These are phyloP conservation scores for Dimargaris verticillata DNA, from an alignment of 192 early-diverging fungal species.

Conservation along the genomic window DNA sequence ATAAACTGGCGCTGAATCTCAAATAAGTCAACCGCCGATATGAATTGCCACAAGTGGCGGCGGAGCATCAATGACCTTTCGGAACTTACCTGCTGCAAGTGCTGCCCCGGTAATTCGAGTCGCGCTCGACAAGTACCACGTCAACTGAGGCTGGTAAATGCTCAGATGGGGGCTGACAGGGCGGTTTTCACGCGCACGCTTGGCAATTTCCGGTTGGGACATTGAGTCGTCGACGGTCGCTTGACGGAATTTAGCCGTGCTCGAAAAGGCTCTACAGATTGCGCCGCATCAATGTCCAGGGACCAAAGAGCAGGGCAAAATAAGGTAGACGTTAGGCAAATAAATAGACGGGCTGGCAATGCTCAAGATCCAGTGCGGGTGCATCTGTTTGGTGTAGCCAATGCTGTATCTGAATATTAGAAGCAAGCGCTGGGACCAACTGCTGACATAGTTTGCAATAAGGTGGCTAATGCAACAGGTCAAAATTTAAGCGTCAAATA, in stretches of 20 bases:
- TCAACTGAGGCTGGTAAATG: slow-evolving; percentile 86
- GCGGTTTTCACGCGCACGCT: slow-evolving; percentile 36
- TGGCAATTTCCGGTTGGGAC: slow-evolving; percentile 21
- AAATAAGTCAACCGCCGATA: neutral
- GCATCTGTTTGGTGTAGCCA: no score
- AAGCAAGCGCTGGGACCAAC: no score
- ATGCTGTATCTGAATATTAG: no score
- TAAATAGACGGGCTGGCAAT: no score
- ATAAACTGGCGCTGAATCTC: neutral
- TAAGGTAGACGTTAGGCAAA: no score
- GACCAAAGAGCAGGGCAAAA: no score
- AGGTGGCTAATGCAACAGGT: no score
- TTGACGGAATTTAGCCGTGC: neutral
- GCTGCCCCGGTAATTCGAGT: slow-evolving; percentile 64
- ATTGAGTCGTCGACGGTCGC: slow-evolving; percentile 13
- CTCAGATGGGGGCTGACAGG: slow-evolving; percentile 68
- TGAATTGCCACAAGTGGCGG: neutral
- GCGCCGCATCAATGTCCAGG: no score
- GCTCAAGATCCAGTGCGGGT: no score
- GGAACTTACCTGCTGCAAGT: slow-evolving; percentile 42
- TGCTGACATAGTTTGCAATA: no score
- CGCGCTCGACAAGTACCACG: slow-evolving; percentile 54
- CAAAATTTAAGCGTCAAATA: no score
- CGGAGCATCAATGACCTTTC: neutral
- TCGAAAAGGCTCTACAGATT: no score